phyloP scores from a whole-genome alignment of 129 eudicot genomes.

The Flaveria bidentis region DNA sequence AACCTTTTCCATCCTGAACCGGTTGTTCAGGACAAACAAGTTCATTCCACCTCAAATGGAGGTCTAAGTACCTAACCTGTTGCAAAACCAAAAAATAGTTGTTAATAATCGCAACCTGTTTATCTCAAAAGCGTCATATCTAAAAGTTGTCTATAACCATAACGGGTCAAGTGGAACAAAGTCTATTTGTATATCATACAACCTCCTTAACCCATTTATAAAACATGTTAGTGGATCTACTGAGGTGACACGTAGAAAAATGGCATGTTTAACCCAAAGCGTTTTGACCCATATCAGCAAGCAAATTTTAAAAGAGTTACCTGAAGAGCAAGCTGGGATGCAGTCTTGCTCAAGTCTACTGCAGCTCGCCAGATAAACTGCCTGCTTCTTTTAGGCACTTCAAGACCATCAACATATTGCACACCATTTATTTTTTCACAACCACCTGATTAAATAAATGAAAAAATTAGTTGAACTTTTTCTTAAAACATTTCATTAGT shows the following conservation, averaged over 20 bases:
- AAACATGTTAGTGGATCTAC: neutral
- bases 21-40: conserved; percentile 82
- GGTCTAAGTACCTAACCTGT: conserved; percentile 88
- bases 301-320: conserved; percentile 28
- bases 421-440: conserved; percentile 58
- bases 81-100: conserved; percentile 19
- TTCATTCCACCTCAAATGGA: conserved; percentile 85
- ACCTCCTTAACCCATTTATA: neutral
- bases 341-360: conserved; percentile 78
- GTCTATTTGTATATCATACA: neutral
- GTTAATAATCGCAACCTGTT: neutral
- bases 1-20: conserved; percentile 74
- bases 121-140: neutral
- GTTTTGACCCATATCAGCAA: neutral
- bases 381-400: conserved; percentile 77
- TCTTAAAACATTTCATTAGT: neutral
- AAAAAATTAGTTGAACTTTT: neutral
- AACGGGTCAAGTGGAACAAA: neutral
- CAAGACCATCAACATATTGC: conserved; percentile 72
- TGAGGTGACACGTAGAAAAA: neutral
- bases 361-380: conserved; percentile 91
- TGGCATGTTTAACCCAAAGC: neutral
- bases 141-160: neutral
- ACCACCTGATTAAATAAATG: conserved; percentile 58
- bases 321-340: conserved; percentile 91